Evolutionary conservation across 208 protist species (phyloP).

Genomic region (Novymonas esmeraldas): DNA sequence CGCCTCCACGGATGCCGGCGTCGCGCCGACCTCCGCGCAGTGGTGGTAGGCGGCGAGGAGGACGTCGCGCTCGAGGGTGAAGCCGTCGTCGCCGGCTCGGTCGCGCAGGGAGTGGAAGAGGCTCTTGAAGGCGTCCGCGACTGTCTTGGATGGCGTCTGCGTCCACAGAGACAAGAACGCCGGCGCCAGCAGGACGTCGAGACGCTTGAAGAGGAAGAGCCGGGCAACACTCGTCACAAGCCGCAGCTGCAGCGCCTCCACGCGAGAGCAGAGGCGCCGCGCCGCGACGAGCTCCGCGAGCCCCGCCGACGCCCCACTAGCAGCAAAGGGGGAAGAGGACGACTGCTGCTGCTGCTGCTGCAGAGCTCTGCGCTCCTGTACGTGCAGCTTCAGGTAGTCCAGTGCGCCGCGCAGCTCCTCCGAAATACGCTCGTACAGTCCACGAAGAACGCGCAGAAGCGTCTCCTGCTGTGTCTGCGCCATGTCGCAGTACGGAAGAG

Average conservation of each 20-base stretch:
- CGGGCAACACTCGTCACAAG: conserved; percentile 58
- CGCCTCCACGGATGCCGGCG: conserved; percentile 58
- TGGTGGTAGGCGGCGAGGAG: conserved; percentile 67
- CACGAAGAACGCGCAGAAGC: conserved; percentile 48
- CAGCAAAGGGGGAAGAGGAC: background rate
- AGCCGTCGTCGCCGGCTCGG: conserved; percentile 48
- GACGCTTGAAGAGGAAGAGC: conserved; percentile 66
- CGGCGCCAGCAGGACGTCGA: conserved; percentile 50
- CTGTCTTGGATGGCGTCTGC: conserved; percentile 62
- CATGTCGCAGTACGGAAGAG: conserved; percentile 51
- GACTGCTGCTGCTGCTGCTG: conserved; percentile 9
- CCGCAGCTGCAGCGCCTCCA: conserved; percentile 70
- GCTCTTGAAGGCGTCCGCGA: conserved; percentile 77
- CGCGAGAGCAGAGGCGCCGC: conserved; percentile 34
- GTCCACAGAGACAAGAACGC: conserved; percentile 71
- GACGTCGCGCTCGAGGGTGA: conserved; percentile 71
- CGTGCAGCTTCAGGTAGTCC: conserved; percentile 48
- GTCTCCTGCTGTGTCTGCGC: conserved; percentile 66
- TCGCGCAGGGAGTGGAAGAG: conserved; percentile 84
- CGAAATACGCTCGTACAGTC: conserved; percentile 42
- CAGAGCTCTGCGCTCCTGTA: conserved; percentile 20
- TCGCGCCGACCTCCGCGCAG: conserved; percentile 65
- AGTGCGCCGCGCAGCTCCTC: conserved; percentile 34
- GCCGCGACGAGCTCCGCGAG: conserved; percentile 37
- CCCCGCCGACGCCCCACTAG: conserved; percentile 9